phyloP scores from a whole-genome alignment of 306 rosid genomes.

The Mucuna pruriens region DNA sequence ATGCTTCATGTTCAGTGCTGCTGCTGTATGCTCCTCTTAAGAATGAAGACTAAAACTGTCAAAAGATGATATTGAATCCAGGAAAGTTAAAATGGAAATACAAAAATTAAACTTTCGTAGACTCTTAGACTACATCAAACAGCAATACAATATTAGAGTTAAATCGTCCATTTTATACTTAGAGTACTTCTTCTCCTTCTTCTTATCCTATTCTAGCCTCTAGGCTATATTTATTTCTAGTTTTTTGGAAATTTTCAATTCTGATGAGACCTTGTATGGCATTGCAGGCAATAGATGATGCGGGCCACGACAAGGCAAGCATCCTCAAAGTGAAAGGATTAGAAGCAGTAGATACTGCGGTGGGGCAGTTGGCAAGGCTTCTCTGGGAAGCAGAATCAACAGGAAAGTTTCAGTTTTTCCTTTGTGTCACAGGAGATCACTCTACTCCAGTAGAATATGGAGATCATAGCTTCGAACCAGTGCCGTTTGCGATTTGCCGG shows the following conservation, averaged over 20 bases:
- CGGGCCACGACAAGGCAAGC: constrained; percentile 92
- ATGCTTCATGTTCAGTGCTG: constrained; percentile 10
- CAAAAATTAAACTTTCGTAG: neutral
- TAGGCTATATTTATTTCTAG: neutral
- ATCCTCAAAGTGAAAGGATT: constrained; percentile 80
- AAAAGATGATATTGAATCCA: neutral
- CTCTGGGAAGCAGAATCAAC: constrained; percentile 84
- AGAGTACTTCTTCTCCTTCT: neutral
- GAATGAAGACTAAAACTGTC: constrained; percentile 6
- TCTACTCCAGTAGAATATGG: constrained; percentile 98
- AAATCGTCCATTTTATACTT: neutral
- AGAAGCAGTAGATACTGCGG: constrained; percentile 86
- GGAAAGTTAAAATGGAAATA: neutral
- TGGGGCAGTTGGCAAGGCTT: constrained; percentile 88
- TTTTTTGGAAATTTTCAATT: constrained; percentile 2
- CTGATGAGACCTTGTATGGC: constrained; percentile 30
- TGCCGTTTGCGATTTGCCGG: constrained; percentile 77
- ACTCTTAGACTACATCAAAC: neutral
- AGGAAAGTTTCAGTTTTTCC: constrained; percentile 66
- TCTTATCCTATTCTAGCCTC: neutral
- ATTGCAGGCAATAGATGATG: constrained; percentile 95
- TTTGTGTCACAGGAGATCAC: constrained; percentile 92
- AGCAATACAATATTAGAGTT: neutral
- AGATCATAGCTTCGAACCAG: constrained; percentile 97
- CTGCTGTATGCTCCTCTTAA: constrained; percentile 20